Percentiles rank a stretch among this genome's conserved stretches.
phyloP scores from a whole-genome alignment of 208 protist species.

The Wallacemonas collosoma region DNA sequence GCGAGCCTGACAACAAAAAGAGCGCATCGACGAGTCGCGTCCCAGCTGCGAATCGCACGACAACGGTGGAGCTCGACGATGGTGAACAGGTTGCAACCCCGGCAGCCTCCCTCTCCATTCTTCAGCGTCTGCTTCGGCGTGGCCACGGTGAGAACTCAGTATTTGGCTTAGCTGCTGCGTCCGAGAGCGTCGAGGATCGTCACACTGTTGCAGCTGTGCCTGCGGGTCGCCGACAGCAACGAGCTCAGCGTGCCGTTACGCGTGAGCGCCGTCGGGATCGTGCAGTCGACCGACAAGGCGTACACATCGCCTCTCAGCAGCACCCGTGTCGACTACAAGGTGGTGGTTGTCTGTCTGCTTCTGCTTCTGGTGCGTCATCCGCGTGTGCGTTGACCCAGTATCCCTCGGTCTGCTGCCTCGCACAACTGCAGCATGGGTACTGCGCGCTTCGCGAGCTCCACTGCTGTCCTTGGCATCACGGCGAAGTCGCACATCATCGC shows the following conservation, averaged over 20 bases:
- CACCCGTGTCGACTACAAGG: conserved; percentile 63
- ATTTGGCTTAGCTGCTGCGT: background rate
- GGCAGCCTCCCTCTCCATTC: background rate
- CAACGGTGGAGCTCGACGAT: conserved; percentile 19
- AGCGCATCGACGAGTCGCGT: background rate
- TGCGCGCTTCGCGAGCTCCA: conserved; percentile 35
- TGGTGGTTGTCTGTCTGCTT: conserved; percentile 25
- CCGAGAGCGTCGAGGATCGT: background rate
- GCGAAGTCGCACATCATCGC: conserved; percentile 16
- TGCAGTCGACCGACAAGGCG: conserved; percentile 16
- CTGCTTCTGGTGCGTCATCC: background rate
- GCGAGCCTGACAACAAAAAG: background rate
- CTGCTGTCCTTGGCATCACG: conserved; percentile 63
- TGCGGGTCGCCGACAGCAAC: conserved; percentile 20
- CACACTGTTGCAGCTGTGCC: background rate
- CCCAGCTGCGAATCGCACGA: too few relatives aligned
- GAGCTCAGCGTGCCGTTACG: conserved; percentile 11
- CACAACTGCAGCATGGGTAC: conserved; percentile 34
- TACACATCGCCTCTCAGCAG: conserved; percentile 17
- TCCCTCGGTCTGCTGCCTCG: conserved; percentile 38
- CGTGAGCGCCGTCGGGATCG: conserved; percentile 32
- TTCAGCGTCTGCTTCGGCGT: conserved; percentile 6
- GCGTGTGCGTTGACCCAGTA: conserved; percentile 18
- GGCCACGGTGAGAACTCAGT: background rate
- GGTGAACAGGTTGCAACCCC: conserved; percentile 2